Evolutionary conservation across 352 stramenopile species (phyloP).

Genomic region (Hyaloperonospora brassicae): DNA sequence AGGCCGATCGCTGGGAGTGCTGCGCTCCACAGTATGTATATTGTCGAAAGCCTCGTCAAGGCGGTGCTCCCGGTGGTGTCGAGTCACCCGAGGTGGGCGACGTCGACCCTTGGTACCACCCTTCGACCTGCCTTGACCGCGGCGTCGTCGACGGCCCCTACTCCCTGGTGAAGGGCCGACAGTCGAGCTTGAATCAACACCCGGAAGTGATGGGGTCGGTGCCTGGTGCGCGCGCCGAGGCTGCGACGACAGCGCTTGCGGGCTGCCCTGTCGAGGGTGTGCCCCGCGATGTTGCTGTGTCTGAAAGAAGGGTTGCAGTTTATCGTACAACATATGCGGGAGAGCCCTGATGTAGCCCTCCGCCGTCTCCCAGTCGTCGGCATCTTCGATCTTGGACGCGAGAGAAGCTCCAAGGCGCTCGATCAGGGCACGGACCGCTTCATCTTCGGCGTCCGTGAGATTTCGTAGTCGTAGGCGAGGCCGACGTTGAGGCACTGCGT

Average conservation of each 20-base stretch:
- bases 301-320: neutral
- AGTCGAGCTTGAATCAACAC: too few relatives aligned
- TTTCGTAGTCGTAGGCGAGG: neutral
- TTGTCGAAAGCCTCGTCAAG: slow-evolving; percentile 11
- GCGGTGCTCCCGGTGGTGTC: slow-evolving; percentile 1
- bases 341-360: neutral
- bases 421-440: neutral
- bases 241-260: too few relatives aligned
- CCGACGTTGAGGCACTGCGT: neutral
- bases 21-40: neutral
- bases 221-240: too few relatives aligned
- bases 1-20: neutral
- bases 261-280: too few relatives aligned
- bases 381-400: neutral
- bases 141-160: too few relatives aligned
- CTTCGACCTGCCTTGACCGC: neutral
- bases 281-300: too few relatives aligned
- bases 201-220: too few relatives aligned
- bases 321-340: neutral
- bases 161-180: too few relatives aligned
- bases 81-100: slow-evolving; percentile 3
- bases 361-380: neutral
- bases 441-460: neutral
- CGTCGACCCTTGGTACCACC: neutral
- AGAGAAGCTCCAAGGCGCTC: neutral